These are phyloP conservation scores for Mycena chlorophos DNA, from an alignment of 768 basidiomycete species.

Conservation along the genomic window DNA sequence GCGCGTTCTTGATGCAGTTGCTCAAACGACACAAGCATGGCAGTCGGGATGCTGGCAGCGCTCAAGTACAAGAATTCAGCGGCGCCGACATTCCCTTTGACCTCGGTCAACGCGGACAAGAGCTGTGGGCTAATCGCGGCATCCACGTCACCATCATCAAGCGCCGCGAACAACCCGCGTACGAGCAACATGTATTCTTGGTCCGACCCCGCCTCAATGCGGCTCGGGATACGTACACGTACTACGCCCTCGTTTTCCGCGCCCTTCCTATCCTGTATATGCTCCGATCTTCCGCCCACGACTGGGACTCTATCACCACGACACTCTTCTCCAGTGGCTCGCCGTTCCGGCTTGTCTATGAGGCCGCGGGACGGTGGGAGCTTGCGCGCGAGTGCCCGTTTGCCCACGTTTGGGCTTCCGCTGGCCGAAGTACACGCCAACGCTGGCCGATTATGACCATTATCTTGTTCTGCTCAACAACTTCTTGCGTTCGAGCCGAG, in stretches of 20 bases:
- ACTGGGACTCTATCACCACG: neutral
- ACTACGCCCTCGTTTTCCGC: neutral
- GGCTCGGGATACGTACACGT: neutral
- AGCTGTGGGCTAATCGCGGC: neutral
- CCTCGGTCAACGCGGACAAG: neutral
- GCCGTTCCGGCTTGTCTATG: neutral
- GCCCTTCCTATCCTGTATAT: neutral
- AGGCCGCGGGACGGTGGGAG: neutral
- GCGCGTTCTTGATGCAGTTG: too few species aligned
- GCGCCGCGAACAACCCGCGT: neutral
- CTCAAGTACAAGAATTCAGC: neutral
- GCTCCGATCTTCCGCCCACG: neutral
- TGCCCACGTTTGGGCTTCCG: neutral
- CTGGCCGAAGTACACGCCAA: too few species aligned
- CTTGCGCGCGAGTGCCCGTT: neutral
- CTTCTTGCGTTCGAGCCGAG: too few species aligned
- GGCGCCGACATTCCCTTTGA: neutral
- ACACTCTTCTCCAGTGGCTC: neutral
- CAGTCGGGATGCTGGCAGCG: neutral
- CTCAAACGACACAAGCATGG: neutral
- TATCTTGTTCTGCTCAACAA: neutral
- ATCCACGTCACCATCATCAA: neutral
- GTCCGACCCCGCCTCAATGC: neutral
- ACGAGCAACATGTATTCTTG: neutral
- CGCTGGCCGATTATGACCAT: neutral